Percentiles rank a stretch among this genome's conserved stretches.
These are phyloP conservation scores for Talaromyces adpressus DNA, from an alignment of 495 filamentous ascomycete species.

Conservation along the genomic window DNA sequence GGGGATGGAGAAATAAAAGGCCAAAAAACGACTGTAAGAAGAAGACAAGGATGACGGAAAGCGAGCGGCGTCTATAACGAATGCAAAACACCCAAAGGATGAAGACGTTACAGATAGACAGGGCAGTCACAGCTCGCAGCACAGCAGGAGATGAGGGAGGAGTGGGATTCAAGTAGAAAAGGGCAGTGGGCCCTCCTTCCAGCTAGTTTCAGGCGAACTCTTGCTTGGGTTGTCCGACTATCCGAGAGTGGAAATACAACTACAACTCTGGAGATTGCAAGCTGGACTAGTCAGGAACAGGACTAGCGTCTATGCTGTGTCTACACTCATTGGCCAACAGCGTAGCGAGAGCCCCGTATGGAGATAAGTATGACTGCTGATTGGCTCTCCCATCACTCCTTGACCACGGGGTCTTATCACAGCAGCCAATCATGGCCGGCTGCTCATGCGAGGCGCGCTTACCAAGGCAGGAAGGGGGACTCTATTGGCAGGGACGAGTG, in stretches of 20 bases:
- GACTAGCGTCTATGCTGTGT: not conserved
- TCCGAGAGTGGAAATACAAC: not conserved
- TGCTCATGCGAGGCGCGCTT: not conserved
- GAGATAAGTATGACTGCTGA: not conserved
- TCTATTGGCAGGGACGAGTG: not conserved
- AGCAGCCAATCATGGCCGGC: not conserved
- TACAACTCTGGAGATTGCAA: not conserved
- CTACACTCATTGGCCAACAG: not conserved
- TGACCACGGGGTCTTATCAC: not conserved
- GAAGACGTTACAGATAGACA: slow-evolving; percentile 6
- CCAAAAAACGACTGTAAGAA: slow-evolving; percentile 7
- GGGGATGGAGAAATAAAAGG: not conserved
- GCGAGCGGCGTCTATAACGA: slow-evolving; percentile 6
- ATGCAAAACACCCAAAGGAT: slow-evolving; percentile 4
- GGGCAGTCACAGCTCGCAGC: not conserved
- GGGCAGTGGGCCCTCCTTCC: not conserved
- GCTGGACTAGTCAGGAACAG: slow-evolving; percentile 5
- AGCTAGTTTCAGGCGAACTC: not conserved
- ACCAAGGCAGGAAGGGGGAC: not conserved
- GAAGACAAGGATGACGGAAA: not conserved
- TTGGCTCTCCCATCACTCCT: not conserved
- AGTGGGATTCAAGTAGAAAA: not conserved
- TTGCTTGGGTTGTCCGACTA: not conserved
- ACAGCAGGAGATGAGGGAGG: slow-evolving; percentile 10
- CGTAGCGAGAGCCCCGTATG: not conserved